These are phyloP conservation scores for Coniella vitis DNA, from an alignment of 2,329 filamentous ascomycete genomes.

Conservation along the genomic window DNA sequence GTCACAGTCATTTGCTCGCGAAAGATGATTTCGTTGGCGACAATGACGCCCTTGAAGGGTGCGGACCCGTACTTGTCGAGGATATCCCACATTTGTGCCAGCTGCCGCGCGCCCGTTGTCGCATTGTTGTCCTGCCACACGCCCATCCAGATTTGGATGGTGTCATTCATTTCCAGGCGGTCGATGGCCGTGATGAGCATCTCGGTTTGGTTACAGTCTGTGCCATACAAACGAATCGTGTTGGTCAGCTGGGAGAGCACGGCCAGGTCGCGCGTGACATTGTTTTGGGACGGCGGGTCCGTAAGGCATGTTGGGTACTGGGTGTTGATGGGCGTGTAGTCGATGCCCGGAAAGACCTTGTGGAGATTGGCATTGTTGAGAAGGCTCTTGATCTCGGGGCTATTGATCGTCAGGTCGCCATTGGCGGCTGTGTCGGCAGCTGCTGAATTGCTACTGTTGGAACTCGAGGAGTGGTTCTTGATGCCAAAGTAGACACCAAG, in stretches of 20 bases:
- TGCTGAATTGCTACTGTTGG: slow-evolving; percentile 39
- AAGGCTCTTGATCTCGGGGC: slow-evolving; percentile 70
- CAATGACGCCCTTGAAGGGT: slow-evolving; percentile 76
- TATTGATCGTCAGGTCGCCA: slow-evolving; percentile 68
- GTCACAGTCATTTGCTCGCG: slow-evolving; percentile 65
- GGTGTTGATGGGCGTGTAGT: slow-evolving; percentile 87
- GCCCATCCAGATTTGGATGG: slow-evolving; percentile 86
- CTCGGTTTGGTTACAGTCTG: slow-evolving; percentile 94
- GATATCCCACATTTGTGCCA: slow-evolving; percentile 77
- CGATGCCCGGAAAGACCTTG: slow-evolving; percentile 91
- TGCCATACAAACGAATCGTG: slow-evolving; percentile 82
- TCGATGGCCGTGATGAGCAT: slow-evolving; percentile 84
- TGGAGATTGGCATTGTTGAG: slow-evolving; percentile 77
- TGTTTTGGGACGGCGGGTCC: slow-evolving; percentile 82
- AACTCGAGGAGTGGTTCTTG: slow-evolving; percentile 36
- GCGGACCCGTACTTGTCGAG: slow-evolving; percentile 60
- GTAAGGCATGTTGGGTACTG: slow-evolving; percentile 80
- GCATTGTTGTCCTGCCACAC: slow-evolving; percentile 84
- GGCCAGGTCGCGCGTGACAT: slow-evolving; percentile 85
- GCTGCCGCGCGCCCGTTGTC: slow-evolving; percentile 77
- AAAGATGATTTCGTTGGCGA: slow-evolving; percentile 74
- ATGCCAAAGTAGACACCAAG: slow-evolving; percentile 70
- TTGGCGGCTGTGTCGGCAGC: slow-evolving; percentile 53
- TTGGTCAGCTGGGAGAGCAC: slow-evolving; percentile 87
- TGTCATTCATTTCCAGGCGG: slow-evolving; percentile 60